Percentiles rank a stretch among this genome's conserved stretches.
Evolutionary conservation across 768 basidiomycete genomes (phyloP).

Genomic region (Suillus cothurnatus): DNA sequence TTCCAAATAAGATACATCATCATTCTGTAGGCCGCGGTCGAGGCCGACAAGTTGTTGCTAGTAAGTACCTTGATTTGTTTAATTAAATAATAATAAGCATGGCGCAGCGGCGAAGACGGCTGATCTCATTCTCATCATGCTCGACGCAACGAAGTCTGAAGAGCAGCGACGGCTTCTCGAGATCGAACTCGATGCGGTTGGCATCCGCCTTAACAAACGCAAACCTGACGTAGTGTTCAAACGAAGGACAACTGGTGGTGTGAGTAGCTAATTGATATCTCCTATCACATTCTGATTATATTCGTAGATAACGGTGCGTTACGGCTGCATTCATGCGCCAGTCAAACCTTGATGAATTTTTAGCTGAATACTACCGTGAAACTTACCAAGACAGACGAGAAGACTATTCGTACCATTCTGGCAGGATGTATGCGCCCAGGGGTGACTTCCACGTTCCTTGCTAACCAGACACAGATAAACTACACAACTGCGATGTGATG

Average conservation of each 20-base stretch:
- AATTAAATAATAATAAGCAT: slow-evolving; percentile 16
- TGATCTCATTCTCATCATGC: slow-evolving; percentile 91
- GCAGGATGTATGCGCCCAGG: slow-evolving; percentile 67
- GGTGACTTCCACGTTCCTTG: background rate
- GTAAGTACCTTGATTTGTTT: slow-evolving; percentile 36
- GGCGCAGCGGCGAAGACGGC: slow-evolving; percentile 78
- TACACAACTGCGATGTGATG: slow-evolving; percentile 97
- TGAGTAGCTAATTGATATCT: slow-evolving; percentile 39
- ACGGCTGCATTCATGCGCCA: slow-evolving; percentile 16
- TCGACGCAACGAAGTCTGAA: slow-evolving; percentile 90
- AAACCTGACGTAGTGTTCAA: slow-evolving; percentile 97
- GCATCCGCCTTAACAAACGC: slow-evolving; percentile 88
- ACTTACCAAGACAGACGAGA: slow-evolving; percentile 92
- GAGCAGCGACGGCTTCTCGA: slow-evolving; percentile 90
- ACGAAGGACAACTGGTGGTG: slow-evolving; percentile 89
- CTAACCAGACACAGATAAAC: slow-evolving; percentile 58
- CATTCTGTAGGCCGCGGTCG: slow-evolving; percentile 62
- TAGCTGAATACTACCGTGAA: slow-evolving; percentile 91
- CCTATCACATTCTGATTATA: slow-evolving; percentile 11
- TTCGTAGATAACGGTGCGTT: slow-evolving; percentile 65
- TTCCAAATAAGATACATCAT: background rate
- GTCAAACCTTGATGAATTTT: background rate
- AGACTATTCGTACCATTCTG: slow-evolving; percentile 90
- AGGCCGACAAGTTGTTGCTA: slow-evolving; percentile 95
- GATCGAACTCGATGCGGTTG: slow-evolving; percentile 94